phyloP scores from a whole-genome alignment of 768 basidiomycete genomes.

The Lentinula sp. region DNA sequence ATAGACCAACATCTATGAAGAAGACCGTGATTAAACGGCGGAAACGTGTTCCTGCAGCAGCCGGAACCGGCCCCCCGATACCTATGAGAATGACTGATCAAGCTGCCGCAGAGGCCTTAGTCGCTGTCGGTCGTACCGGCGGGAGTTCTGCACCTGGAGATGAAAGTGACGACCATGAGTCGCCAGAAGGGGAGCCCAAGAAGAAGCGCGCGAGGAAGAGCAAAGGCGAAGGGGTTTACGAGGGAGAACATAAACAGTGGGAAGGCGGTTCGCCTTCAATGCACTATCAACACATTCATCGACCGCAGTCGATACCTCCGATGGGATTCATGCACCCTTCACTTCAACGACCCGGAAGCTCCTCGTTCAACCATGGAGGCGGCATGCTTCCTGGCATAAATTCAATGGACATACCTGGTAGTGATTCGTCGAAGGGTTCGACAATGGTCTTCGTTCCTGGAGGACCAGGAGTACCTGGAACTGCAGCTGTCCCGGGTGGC shows the following conservation, averaged over 20 bases:
- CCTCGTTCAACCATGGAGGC: background rate
- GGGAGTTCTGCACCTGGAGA: constrained; percentile 24
- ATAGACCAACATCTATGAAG: constrained; percentile 97
- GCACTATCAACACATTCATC: constrained; percentile 15
- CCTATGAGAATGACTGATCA: constrained; percentile 63
- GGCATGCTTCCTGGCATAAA: constrained; percentile 4
- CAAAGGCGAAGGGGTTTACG: constrained; percentile 38
- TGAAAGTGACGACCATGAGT: constrained; percentile 34
- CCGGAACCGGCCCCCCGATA: constrained; percentile 25
- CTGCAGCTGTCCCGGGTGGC: constrained; percentile 21
- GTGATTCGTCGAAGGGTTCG: background rate
- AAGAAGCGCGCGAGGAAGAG: constrained; percentile 47
- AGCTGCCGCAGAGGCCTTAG: constrained; percentile 84
- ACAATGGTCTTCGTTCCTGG: constrained; percentile 4
- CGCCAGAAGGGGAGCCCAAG: constrained; percentile 37
- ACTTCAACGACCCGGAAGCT: background rate
- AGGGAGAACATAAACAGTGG: constrained; percentile 26
- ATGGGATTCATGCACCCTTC: background rate
- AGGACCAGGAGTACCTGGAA: constrained; percentile 2
- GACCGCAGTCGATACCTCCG: constrained; percentile 3
- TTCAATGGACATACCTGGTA: constrained; percentile 1
- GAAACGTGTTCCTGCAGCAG: constrained; percentile 94
- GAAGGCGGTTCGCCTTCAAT: constrained; percentile 30
- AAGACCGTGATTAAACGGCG: constrained; percentile 98
- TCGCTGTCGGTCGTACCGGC: constrained; percentile 62